These are phyloP conservation scores for Diversispora epigaea DNA, from an alignment of 192 early-diverging fungal species.

Conservation along the genomic window DNA sequence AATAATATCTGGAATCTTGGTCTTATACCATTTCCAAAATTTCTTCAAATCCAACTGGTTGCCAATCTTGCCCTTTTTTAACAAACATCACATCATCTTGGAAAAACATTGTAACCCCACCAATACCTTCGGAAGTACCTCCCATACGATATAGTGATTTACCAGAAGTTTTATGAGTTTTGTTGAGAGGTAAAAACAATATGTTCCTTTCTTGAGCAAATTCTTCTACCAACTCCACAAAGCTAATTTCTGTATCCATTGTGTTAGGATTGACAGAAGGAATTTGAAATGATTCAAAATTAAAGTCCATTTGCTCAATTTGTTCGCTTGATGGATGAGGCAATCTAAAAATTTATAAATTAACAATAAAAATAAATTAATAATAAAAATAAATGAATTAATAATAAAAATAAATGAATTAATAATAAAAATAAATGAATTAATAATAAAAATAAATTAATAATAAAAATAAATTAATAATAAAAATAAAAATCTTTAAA, in stretches of 20 bases:
- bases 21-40: constrained; percentile 6
- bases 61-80: constrained; percentile 52
- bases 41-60: constrained; percentile 56
- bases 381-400: not conserved
- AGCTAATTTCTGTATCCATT: constrained; percentile 43
- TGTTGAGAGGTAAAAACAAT: constrained; percentile 54
- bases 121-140: constrained; percentile 40
- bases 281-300: constrained; percentile 15
- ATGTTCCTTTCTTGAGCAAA: constrained; percentile 54
- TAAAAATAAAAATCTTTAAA: not conserved
- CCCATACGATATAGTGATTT: constrained; percentile 59
- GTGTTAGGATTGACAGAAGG: constrained; percentile 28
- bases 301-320: not conserved
- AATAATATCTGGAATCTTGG: too few relatives aligned
- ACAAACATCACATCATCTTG: constrained; percentile 65
- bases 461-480: too few relatives aligned
- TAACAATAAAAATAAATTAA: too few relatives aligned
- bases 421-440: not conserved
- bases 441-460: not conserved
- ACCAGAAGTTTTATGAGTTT: constrained; percentile 52
- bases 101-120: constrained; percentile 58
- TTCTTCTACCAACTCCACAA: constrained; percentile 60
- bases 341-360: too few relatives aligned
- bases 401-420: not conserved
- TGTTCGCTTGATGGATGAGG: constrained; percentile 29